Conservation (phyloP, 2,329 filamentous ascomycete genomes). For the Escovopsis weberi region DNA sequence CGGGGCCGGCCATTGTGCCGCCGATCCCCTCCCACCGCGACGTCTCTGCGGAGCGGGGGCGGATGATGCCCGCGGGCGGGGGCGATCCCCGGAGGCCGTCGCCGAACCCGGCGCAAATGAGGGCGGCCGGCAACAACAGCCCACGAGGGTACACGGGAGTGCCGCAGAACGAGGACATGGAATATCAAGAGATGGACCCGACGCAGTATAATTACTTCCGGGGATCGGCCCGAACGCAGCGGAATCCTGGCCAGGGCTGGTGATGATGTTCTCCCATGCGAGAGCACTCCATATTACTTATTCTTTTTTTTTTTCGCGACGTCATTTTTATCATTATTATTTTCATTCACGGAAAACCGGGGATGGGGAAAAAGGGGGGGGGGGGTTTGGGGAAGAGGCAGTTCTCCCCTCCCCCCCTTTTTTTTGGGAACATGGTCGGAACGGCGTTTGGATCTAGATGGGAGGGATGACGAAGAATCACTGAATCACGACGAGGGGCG, state of each 20-base stretch:
- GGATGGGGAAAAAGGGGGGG: too few species aligned
- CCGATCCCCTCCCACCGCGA: constrained; percentile 13
- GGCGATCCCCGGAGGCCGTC: neutral
- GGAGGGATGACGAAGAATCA: too few species aligned
- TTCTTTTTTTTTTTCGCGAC: neutral
- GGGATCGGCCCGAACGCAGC: constrained; percentile 15
- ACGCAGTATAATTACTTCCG: constrained; percentile 45
- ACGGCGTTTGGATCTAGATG: constrained; percentile 8
- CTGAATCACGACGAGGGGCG: too few species aligned
- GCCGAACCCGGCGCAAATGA: too few species aligned
- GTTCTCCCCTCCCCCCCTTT: too few species aligned
- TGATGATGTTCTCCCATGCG: constrained; percentile 7
- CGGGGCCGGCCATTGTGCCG: constrained; percentile 31
- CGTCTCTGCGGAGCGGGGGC: constrained; percentile 12
- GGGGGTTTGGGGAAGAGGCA: too few species aligned
- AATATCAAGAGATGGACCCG: constrained; percentile 24
- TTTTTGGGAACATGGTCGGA: constrained; percentile 1
- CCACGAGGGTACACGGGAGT: constrained; percentile 45
- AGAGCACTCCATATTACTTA: neutral
- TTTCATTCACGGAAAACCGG: too few species aligned
- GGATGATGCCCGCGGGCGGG: constrained; percentile 10
- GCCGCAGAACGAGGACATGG: constrained; percentile 34
- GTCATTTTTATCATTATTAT: too few species aligned
- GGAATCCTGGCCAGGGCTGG: constrained; percentile 26
- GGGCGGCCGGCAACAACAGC: constrained; percentile 26